Evolutionary conservation across 306 rosid species (phyloP).

Genomic region (Malus orientalis): DNA sequence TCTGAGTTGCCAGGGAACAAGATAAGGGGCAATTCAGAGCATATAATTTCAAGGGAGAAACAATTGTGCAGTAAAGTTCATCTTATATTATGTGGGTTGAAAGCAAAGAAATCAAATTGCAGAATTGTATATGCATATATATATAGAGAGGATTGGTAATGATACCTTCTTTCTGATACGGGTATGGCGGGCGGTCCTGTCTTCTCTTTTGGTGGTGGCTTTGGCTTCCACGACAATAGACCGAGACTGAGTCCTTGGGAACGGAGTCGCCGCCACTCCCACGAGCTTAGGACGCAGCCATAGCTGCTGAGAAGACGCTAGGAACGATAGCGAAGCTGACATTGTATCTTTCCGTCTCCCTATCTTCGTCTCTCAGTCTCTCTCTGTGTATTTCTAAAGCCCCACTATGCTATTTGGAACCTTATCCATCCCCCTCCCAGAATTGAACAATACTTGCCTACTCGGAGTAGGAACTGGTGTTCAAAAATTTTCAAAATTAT

Average conservation of each 20-base stretch:
- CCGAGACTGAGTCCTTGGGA: background rate
- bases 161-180: slow-evolving; percentile 59
- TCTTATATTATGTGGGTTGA: background rate
- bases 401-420: background rate
- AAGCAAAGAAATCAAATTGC: background rate
- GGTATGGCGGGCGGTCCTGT: slow-evolving; percentile 62
- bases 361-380: background rate
- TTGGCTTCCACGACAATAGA: slow-evolving; percentile 48
- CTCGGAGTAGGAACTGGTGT: no score
- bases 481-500: no score
- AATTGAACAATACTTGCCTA: background rate
- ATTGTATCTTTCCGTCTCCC: background rate
- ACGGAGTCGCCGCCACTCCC: background rate
- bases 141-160: slow-evolving; percentile 3
- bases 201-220: slow-evolving; percentile 41
- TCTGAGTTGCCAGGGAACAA: background rate
- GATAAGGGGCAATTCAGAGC: background rate
- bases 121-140: background rate
- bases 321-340: slow-evolving; percentile 11
- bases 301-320: slow-evolving; percentile 10
- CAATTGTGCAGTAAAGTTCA: background rate
- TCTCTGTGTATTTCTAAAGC: background rate
- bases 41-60: background rate
- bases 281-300: slow-evolving; percentile 9
- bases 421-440: background rate